Conservation (phyloP, 1,284 basidiomycete species). For the Boletus sp. region DNA sequence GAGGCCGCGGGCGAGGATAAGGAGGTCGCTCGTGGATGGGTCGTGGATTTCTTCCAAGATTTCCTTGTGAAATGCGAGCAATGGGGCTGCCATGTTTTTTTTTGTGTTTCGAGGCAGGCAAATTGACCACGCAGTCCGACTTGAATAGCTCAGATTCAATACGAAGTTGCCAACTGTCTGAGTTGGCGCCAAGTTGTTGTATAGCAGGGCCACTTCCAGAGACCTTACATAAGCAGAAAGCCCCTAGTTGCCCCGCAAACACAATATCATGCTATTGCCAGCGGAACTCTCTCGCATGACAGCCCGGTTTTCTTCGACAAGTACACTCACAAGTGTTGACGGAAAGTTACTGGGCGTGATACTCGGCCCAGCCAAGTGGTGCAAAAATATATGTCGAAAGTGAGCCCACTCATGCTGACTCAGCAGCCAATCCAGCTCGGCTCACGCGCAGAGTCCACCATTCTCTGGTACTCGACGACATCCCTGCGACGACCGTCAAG, state of each 20-base stretch:
- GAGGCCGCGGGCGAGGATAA: slow-evolving; percentile 84
- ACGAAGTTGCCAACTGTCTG: not conserved
- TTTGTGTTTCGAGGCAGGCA: not conserved
- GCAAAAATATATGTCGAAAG: no score
- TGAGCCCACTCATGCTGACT: slow-evolving; percentile 16
- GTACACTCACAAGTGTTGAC: no score
- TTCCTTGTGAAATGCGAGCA: slow-evolving; percentile 63
- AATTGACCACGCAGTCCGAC: not conserved
- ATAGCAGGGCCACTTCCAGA: no score
- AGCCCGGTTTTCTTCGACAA: no score
- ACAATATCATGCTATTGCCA: no score
- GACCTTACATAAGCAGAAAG: no score
- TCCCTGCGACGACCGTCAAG: not conserved
- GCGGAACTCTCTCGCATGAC: no score
- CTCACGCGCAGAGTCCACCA: not conserved
- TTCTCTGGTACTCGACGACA: slow-evolving; percentile 1
- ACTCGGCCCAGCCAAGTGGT: no score
- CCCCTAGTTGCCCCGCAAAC: no score
- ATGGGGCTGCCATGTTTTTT: slow-evolving; percentile 29
- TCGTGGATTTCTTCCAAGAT: slow-evolving; percentile 68
- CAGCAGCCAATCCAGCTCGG: slow-evolving; percentile 8
- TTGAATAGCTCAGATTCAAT: slow-evolving; percentile 3
- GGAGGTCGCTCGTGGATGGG: slow-evolving; percentile 76
- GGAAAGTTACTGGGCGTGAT: no score
- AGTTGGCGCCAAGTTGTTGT: no score